Evolutionary conservation across 2,329 filamentous ascomycete species (phyloP).

Genomic region (Nothophoma quercina): DNA sequence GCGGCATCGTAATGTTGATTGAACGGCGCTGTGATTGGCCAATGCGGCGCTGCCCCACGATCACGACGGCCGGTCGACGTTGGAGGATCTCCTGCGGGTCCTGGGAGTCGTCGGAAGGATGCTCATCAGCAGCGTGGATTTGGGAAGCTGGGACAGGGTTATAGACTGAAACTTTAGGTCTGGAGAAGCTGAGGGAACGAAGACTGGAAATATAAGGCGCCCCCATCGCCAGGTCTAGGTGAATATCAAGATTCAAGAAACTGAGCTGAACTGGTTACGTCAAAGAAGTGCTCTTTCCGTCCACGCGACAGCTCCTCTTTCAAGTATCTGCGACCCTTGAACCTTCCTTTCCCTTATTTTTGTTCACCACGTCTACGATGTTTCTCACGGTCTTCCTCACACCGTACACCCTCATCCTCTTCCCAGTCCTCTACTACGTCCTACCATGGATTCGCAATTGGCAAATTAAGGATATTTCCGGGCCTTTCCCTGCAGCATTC

Average conservation of each 20-base stretch:
- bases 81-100: conserved; percentile 17
- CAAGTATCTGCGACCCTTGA: not conserved
- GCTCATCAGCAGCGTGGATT: conserved; percentile 1
- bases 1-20: conserved; percentile 27
- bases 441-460: conserved; percentile 67
- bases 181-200: not conserved
- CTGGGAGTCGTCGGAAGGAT: conserved; percentile 16
- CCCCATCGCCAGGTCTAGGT: conserved; percentile 5
- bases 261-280: conserved; percentile 5
- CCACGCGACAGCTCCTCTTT: conserved; percentile 11
- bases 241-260: not conserved
- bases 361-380: conserved; percentile 28
- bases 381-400: conserved; percentile 51
- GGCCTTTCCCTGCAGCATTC: conserved; percentile 71
- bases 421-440: conserved; percentile 63
- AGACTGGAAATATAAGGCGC: conserved; percentile 7
- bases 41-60: conserved; percentile 8
- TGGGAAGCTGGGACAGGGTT: not conserved
- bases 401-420: conserved; percentile 57
- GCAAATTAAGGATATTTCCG: conserved; percentile 64
- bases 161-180: not conserved
- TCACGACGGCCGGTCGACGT: conserved; percentile 11
- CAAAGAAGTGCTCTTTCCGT: conserved; percentile 9
- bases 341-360: conserved; percentile 1
- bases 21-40: conserved; percentile 23